These are phyloP conservation scores for Leccinellum rugosiceps DNA, from an alignment of 768 basidiomycete genomes.

Conservation along the genomic window DNA sequence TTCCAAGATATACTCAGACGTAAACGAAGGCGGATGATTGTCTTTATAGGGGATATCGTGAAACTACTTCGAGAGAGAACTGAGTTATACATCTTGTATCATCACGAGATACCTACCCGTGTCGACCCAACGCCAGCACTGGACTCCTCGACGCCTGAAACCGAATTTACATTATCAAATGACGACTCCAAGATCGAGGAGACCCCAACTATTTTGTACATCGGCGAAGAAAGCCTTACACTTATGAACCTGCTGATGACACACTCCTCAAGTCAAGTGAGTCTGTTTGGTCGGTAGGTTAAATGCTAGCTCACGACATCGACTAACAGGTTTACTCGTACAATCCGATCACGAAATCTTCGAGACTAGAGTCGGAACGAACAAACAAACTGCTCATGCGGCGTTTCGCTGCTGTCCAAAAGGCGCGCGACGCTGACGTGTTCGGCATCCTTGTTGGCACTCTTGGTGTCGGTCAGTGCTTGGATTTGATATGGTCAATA, in stretches of 20 bases:
- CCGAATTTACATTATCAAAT: not conserved
- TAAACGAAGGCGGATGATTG: not conserved
- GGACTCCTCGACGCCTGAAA: not conserved
- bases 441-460: constrained; percentile 96
- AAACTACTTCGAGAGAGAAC: constrained; percentile 21
- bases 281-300: constrained; percentile 11
- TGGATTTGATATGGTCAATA: not conserved
- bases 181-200: not conserved
- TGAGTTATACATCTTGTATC: constrained; percentile 36
- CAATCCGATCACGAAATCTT: constrained; percentile 50
- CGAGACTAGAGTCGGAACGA: constrained; percentile 56
- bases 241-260: constrained; percentile 87
- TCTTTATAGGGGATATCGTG: constrained; percentile 17
- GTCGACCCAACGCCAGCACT: constrained; percentile 12
- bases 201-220: constrained; percentile 42
- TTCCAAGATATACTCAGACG: not conserved
- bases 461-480: constrained; percentile 72
- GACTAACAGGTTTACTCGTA: constrained; percentile 70
- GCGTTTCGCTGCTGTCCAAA: constrained; percentile 82
- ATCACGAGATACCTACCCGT: constrained; percentile 34
- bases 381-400: constrained; percentile 88
- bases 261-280: constrained; percentile 61
- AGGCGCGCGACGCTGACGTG: constrained; percentile 87
- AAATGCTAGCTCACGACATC: not conserved
- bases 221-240: constrained; percentile 78